Evolutionary conservation across 805 yeast species (phyloP).

Genomic region (Starmerella vaccinii): DNA sequence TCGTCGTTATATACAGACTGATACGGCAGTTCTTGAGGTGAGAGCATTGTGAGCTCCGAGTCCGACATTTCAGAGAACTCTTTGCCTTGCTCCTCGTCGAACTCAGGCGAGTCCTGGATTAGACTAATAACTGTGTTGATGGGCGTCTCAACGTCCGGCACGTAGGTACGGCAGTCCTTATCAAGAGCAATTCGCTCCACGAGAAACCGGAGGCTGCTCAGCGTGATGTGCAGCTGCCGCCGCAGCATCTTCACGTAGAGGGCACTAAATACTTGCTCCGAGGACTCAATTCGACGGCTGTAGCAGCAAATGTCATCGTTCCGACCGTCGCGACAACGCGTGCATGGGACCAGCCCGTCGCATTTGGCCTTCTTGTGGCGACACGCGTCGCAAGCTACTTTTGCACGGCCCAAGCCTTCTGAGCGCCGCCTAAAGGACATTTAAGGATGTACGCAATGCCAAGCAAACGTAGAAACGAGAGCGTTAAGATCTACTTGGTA

Average conservation of each 20-base stretch:
- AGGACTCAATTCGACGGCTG: conserved; percentile 1
- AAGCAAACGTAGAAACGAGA: not conserved
- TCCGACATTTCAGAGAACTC: conserved; percentile 2
- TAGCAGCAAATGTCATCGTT: conserved; percentile 7
- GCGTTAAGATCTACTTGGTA: not conserved
- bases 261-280: conserved; percentile 3
- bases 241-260: conserved; percentile 3
- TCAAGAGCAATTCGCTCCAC: not conserved
- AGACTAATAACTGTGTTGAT: not conserved
- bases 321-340: conserved; percentile 1
- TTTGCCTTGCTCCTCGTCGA: conserved; percentile 1
- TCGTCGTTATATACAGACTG: not conserved
- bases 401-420: conserved; percentile 2
- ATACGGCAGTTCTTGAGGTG: not conserved
- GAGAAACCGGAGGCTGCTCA: not conserved
- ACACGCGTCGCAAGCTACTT: conserved; percentile 6
- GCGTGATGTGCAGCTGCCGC: not conserved
- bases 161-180: not conserved
- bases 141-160: not conserved
- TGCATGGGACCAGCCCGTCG: conserved; percentile 3
- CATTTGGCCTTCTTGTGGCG: conserved; percentile 7
- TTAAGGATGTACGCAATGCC: not conserved
- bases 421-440: conserved; percentile 5
- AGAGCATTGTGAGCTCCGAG: conserved; percentile 2
- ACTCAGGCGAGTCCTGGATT: conserved; percentile 2